Base-by-base conservation (phyloP, 2,329 filamentous ascomycete genomes). In the Penicillium corylophilum region DNA sequence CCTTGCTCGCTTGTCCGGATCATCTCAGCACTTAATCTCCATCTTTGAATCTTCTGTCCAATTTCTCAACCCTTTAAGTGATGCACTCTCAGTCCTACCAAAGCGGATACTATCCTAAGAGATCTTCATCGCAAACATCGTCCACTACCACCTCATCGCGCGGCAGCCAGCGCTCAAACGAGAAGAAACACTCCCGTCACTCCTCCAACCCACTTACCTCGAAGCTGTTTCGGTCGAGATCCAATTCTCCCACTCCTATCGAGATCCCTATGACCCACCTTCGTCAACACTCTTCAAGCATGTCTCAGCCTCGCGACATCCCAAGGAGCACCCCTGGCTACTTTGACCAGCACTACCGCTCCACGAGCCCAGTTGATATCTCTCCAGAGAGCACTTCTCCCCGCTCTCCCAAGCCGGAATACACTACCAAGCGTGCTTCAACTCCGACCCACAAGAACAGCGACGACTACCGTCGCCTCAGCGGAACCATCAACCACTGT, bases 401-500 rank as follows among this genome's bases (percentile, higher is more conserved):
- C 29, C 56, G 46, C 24, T 63, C 54, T 36, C 51, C 49, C 9
- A 59, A 56, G 48, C 31, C 22, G 28, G 60, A 61, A 22, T 48
- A 46, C 44, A n/a, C 42, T 45, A 41, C 49, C 36, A 62, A 56
- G 49, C 51, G 52, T 24, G 55, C 57, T 31, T 53, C 60, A 5
- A 61, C 56, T n/a, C 56, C 55, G 23, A 62, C 60, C 24, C 62
- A 62, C 43, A 64, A 62, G 40, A 64, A 58, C 44, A 67, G 64
- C 46, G 61, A 64, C 12, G 68, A 72, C 44, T 67, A 72, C 46
- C 71, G 68, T 45, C 69, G 72, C 53, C 70, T 71, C 46, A 72
- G 62, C 43, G 68, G 70, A 16, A 76, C 73, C 0, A 61, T 75
- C 38, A 73, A 71, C 44, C 71, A 79, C 50, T 77, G 68, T 48